Evolutionary conservation across 495 filamentous ascomycete genomes (phyloP).

Genomic region (Xylaria cubensis): DNA sequence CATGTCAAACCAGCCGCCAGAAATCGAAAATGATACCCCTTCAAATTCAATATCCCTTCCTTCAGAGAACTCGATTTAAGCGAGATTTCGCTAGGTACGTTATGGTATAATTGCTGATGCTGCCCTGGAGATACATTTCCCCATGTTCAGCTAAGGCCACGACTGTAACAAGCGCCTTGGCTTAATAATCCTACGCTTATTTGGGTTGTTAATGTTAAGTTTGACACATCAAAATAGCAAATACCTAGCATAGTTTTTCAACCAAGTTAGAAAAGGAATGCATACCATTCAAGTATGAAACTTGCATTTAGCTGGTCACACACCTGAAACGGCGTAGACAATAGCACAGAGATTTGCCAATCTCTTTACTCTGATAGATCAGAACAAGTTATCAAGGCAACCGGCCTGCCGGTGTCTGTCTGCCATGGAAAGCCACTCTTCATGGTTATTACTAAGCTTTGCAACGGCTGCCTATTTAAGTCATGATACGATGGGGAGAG

Average conservation of each 20-base stretch:
- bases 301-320: neutral
- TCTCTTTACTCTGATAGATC: neutral
- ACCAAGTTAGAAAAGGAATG: neutral
- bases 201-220: neutral
- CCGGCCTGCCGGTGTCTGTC: neutral
- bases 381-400: neutral
- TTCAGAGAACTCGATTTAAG: neutral
- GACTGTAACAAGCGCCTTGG: neutral
- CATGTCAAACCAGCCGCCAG: neutral
- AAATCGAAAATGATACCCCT: constrained; percentile 7
- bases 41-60: neutral
- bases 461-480: neutral
- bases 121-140: neutral
- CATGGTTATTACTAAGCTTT: neutral
- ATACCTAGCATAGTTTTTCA: constrained; percentile 3
- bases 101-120: neutral
- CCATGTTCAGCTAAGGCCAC: neutral
- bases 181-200: neutral
- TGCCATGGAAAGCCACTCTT: neutral
- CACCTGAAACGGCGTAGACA: neutral
- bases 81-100: neutral
- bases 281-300: neutral
- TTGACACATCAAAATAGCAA: neutral
- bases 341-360: neutral
- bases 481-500: neutral